phyloP scores from a whole-genome alignment of 169 alveolate species.

The Plasmodium vivax region DNA sequence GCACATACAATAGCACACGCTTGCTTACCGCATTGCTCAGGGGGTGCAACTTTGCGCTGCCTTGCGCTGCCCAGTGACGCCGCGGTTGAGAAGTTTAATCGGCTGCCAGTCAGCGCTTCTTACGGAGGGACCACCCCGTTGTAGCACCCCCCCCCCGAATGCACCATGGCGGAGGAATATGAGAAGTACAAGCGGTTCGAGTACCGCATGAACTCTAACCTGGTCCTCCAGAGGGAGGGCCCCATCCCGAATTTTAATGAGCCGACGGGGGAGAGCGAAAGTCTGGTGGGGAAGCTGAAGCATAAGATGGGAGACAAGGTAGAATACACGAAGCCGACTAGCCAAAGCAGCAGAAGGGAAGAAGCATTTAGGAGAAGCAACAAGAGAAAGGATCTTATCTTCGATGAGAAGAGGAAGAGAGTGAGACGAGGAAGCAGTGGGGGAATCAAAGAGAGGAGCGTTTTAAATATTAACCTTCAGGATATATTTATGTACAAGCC shows the following conservation, averaged over 20 bases:
- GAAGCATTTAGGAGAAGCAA: constrained; percentile 8
- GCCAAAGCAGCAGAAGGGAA: constrained; percentile 24
- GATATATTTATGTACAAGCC: constrained; percentile 92
- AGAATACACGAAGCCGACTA: constrained; percentile 73
- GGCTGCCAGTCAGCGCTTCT: neutral
- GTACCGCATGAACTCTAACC: constrained; percentile 92
- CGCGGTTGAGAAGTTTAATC: neutral
- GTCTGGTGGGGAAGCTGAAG: constrained; percentile 91
- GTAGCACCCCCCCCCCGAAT: neutral
- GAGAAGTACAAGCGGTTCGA: constrained; percentile 94
- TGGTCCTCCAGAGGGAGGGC: constrained; percentile 90
- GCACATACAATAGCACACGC: neutral
- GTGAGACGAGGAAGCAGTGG: constrained; percentile 11
- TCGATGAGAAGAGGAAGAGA: constrained; percentile 73
- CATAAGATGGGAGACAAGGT: constrained; percentile 96
- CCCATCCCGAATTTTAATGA: constrained; percentile 88
- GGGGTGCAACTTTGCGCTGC: neutral
- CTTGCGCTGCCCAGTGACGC: neutral
- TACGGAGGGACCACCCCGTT: neutral
- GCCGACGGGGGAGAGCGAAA: constrained; percentile 98
- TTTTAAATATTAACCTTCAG: constrained; percentile 87
- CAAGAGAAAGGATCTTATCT: constrained; percentile 51
- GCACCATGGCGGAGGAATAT: constrained; percentile 93
- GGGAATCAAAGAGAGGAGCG: constrained; percentile 86
- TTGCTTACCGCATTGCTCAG: neutral